Conservation (phyloP, 768 basidiomycete species). For the Boletus speciosus region DNA sequence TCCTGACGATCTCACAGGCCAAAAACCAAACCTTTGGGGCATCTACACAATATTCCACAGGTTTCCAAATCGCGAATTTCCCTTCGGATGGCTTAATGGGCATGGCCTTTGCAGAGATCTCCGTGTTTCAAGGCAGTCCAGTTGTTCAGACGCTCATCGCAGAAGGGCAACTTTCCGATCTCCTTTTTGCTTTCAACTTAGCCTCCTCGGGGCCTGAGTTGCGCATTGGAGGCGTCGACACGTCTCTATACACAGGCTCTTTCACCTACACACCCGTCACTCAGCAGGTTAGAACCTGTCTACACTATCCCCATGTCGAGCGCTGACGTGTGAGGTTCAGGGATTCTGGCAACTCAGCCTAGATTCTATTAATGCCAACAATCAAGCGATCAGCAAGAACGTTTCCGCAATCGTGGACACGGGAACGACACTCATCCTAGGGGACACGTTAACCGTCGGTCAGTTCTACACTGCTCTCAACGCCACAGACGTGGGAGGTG, state of each 20-base stretch:
- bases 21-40: constrained; percentile 22
- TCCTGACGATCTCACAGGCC: constrained; percentile 20
- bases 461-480: constrained; percentile 31
- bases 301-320: neutral
- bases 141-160: constrained; percentile 43
- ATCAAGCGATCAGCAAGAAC: neutral
- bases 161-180: constrained; percentile 32
- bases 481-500: constrained; percentile 29
- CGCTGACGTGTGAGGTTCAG: constrained; percentile 9
- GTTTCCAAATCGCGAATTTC: constrained; percentile 11
- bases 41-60: constrained; percentile 17
- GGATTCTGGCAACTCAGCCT: constrained; percentile 22
- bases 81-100: constrained; percentile 36
- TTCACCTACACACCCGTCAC: constrained; percentile 37
- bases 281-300: constrained; percentile 20
- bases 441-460: constrained; percentile 35
- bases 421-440: constrained; percentile 44
- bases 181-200: constrained; percentile 40
- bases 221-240: constrained; percentile 41
- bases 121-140: constrained; percentile 33
- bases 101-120: constrained; percentile 42
- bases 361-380: constrained; percentile 25
- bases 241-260: constrained; percentile 35
- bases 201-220: constrained; percentile 35
- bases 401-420: constrained; percentile 45